Evolutionary conservation across 179 eudicot species (phyloP), one percentile per base, ranked within the genome.

Genomic region (Nepenthes alata): DNA sequence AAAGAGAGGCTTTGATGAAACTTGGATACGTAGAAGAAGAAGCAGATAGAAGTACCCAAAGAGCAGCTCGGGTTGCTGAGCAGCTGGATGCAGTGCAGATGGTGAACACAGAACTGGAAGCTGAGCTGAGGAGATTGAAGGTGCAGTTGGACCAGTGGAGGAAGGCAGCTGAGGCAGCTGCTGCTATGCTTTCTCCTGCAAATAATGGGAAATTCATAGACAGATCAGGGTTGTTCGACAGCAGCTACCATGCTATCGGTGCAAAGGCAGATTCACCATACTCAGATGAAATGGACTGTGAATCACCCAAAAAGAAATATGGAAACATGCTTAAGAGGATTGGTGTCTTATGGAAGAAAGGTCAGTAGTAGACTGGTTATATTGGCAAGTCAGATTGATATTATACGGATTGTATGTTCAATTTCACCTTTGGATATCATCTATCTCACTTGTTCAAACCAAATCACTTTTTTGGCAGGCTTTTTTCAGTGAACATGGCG

Each of bases 161-260:
- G 69, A 91, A 91, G 66, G 97, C 97, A 0, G 97, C 97, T 15
- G 97, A 91, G 72, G 95, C 94, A 25, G 97, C 97, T 60, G 84
- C 97, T 12, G 77, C 95, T 4, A 85, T 91, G 83, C 85, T 91
- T 11, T 78, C 94, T 0, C 63, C 79, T 1, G 77, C 83, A 9
- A 69, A 67, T 53, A 82, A 83, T 63, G 83, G 81, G 34, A 90
- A 81, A 62, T 63, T 65, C 35, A 75, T 78, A 3, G 88, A 82
- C 55, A 77, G 86, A 34, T 77, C 83, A 4, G 79, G 78, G n/a
- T 85, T 95, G 15, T 63, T 88, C 2, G 89, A 86, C 62, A 78
- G 58, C 39, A 73, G 63, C 58, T 71, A 70, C 61, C 71, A 86
- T 60, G 68, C 80, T 8, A 67, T 79, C 14, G 83, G 81, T 35